Conservation (phyloP, 148 eudicot genomes). For the Chenopodium berlandieri region DNA sequence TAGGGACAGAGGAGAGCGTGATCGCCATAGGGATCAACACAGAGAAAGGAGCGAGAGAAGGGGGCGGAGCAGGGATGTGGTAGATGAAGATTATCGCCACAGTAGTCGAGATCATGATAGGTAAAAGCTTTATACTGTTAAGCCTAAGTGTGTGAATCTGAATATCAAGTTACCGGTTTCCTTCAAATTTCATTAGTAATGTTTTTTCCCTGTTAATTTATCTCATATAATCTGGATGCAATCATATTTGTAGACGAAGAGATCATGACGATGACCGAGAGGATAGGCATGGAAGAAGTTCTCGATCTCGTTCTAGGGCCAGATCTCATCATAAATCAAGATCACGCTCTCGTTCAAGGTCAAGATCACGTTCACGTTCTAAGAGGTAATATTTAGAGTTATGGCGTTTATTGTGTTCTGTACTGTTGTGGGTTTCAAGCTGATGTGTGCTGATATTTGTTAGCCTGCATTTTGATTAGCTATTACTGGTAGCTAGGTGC, state of each 20-base stretch:
- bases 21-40: conserved; percentile 49
- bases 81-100: conserved; percentile 57
- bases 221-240: background rate
- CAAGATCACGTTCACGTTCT: conserved; percentile 67
- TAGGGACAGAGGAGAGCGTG: conserved; percentile 45
- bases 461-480: background rate
- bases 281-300: conserved; percentile 55
- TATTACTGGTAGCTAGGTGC: background rate
- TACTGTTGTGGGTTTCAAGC: background rate
- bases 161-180: background rate
- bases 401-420: no score
- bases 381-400: conserved; percentile 46
- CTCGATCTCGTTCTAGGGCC: conserved; percentile 68
- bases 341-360: conserved; percentile 70
- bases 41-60: conserved; percentile 68
- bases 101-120: conserved; percentile 64
- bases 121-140: conserved; percentile 24
- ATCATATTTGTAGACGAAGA: conserved; percentile 45
- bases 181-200: background rate
- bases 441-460: background rate
- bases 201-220: background rate
- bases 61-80: conserved; percentile 58
- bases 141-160: background rate
- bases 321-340: conserved; percentile 78
- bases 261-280: conserved; percentile 75